These are phyloP conservation scores for Apophysomyces ossiformis DNA, from an alignment of 371 early-diverging fungal genomes.

Conservation along the genomic window DNA sequence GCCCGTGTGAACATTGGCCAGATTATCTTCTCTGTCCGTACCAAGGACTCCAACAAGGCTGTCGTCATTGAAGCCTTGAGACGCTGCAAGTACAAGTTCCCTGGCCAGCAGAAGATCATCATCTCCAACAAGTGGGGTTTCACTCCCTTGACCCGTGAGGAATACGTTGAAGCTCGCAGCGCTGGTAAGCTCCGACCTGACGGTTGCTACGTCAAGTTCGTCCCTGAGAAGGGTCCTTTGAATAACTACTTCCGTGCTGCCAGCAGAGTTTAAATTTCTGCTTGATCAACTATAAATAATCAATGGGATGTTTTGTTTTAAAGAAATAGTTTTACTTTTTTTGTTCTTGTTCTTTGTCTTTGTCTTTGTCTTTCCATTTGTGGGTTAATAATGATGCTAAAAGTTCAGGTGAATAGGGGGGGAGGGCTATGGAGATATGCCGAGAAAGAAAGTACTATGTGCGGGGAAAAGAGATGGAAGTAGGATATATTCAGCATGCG, in stretches of 20 bases:
- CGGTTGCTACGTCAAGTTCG: constrained; percentile 98
- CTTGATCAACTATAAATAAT: constrained; percentile 6
- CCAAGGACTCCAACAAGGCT: constrained; percentile 96
- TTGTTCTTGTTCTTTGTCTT: not conserved
- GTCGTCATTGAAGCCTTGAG: constrained; percentile 98
- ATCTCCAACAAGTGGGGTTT: constrained; percentile 99
- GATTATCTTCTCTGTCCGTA: constrained; percentile 97
- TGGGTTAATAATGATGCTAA: not conserved
- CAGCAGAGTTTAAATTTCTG: constrained; percentile 32
- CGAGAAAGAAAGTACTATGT: not conserved
- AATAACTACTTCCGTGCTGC: constrained; percentile 55
- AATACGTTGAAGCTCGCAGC: constrained; percentile 84
- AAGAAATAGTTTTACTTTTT: constrained; percentile 1
- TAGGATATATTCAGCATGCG: not conserved
- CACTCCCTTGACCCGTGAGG: constrained; percentile 96
- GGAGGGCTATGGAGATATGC: not conserved
- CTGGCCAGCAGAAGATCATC: constrained; percentile 99
- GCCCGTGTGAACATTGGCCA: constrained; percentile 99
- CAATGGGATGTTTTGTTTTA: constrained; percentile 8
- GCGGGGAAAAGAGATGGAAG: not conserved
- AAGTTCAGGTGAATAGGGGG: not conserved
- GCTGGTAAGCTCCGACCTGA: constrained; percentile 90
- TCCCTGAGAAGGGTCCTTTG: constrained; percentile 90
- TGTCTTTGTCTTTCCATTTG: not conserved
- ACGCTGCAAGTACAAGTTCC: constrained; percentile 99